These are phyloP conservation scores for Gnomoniopsis sp. DNA, from an alignment of 2,329 filamentous ascomycete species.

Conservation along the genomic window DNA sequence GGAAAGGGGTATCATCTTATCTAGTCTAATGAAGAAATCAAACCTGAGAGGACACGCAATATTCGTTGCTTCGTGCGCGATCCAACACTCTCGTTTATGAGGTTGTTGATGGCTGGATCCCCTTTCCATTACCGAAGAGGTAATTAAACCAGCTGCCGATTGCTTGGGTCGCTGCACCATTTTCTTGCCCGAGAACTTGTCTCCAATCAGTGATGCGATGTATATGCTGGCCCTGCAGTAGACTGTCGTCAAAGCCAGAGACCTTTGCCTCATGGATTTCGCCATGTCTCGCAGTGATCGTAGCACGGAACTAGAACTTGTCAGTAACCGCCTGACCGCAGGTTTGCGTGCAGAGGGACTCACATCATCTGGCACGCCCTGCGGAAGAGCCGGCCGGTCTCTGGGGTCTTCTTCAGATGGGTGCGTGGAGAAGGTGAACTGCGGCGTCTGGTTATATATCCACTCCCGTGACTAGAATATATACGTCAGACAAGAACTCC, in stretches of 20 bases:
- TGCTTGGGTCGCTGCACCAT: conserved; percentile 13
- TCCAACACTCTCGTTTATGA: background rate
- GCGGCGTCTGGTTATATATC: conserved; percentile 83
- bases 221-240: conserved; percentile 23
- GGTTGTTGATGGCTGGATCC: background rate
- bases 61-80: background rate
- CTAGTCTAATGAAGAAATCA: conserved; percentile 5
- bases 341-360: conserved; percentile 19
- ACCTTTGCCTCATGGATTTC: conserved; percentile 29
- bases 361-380: conserved; percentile 44
- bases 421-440: conserved; percentile 68
- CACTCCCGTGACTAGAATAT: conserved; percentile 58
- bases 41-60: background rate
- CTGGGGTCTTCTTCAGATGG: conserved; percentile 57
- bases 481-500: background rate
- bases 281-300: conserved; percentile 38
- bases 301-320: conserved; percentile 26
- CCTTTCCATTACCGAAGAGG: conserved; percentile 23
- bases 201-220: conserved; percentile 29
- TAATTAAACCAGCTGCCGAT: conserved; percentile 28
- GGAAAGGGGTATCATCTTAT: conserved; percentile 8
- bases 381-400: conserved; percentile 47
- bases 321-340: background rate
- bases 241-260: conserved; percentile 21
- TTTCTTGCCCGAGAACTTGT: conserved; percentile 14